A percentile compares a stretch with the other conserved stretches of the same genome.
phyloP scores from a whole-genome alignment of 176 grass and related monocot genomes.

The Ampelocalamus luodianensis region DNA sequence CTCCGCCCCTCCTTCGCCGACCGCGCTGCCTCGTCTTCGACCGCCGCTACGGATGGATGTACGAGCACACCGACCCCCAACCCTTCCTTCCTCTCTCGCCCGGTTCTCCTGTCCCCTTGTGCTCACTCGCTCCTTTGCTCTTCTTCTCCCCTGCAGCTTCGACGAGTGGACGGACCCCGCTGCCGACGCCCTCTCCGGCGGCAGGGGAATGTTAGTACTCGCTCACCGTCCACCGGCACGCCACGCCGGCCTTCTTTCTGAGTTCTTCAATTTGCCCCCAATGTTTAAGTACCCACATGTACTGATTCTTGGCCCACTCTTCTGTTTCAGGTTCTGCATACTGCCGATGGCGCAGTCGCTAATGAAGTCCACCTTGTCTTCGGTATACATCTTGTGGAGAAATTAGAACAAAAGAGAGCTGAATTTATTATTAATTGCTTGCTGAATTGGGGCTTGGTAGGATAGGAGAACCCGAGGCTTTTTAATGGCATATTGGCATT shows the following conservation, averaged over 20 bases:
- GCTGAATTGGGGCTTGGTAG: not conserved
- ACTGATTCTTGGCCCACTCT: not conserved
- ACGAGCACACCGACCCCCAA: not conserved
- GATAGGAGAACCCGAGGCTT: not conserved
- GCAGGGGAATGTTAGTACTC: constrained; percentile 58
- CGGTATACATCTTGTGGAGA: constrained; percentile 30
- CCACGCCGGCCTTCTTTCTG: not conserved
- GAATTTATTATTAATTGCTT: not conserved
- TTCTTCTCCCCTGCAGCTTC: constrained; percentile 40
- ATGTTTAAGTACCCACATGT: not conserved
- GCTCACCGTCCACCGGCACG: not conserved
- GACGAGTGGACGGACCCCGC: constrained; percentile 68
- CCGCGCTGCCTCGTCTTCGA: constrained; percentile 46
- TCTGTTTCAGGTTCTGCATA: constrained; percentile 55
- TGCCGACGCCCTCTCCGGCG: constrained; percentile 52
- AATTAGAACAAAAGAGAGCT: not conserved
- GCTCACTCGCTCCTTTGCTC: not conserved
- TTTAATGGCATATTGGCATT: not conserved
- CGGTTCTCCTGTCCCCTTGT: not conserved
- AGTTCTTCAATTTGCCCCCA: not conserved
- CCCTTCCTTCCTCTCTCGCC: not conserved
- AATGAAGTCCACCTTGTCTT: constrained; percentile 24
- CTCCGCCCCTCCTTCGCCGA: no score
- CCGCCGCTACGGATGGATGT: constrained; percentile 62
- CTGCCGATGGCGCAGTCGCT: constrained; percentile 47